Conservation (phyloP, 139 green algal species). For the Yamagishiella unicocca region DNA sequence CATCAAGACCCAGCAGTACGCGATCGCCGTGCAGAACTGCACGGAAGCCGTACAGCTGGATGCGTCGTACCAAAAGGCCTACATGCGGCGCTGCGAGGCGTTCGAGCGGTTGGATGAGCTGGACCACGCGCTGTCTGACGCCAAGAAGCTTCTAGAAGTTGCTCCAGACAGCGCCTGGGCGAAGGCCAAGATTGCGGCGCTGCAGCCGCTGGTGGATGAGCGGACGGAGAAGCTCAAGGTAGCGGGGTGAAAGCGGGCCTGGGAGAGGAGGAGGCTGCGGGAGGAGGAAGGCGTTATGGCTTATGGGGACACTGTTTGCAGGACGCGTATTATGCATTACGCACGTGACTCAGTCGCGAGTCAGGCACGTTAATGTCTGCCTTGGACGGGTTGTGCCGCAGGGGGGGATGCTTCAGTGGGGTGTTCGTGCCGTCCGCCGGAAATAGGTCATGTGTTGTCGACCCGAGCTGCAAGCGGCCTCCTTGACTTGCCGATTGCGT, state of each 20-base stretch:
- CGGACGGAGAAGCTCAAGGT: conserved; percentile 95
- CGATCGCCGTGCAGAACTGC: conserved; percentile 68
- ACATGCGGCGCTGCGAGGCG: conserved; percentile 79
- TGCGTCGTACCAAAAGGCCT: conserved; percentile 82
- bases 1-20: conserved; percentile 68
- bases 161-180: conserved; percentile 75
- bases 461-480: no score
- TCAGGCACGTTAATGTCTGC: no score
- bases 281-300: no score
- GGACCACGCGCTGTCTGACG: conserved; percentile 85
- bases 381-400: no score
- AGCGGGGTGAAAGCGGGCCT: conserved; percentile 67
- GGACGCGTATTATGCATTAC: no score
- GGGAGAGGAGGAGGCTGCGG: no score
- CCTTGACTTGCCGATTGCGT: no score
- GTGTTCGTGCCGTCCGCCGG: no score
- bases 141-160: conserved; percentile 76
- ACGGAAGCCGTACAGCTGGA: conserved; percentile 69
- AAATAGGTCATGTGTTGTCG: no score
- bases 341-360: no score
- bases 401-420: no score
- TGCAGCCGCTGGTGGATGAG: conserved; percentile 87
- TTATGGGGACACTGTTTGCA: no score
- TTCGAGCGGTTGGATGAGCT: conserved; percentile 88
- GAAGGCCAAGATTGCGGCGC: conserved; percentile 43